Evolutionary conservation across 805 yeast species (phyloP).

Genomic region (Saccharomycopsis olivae): DNA sequence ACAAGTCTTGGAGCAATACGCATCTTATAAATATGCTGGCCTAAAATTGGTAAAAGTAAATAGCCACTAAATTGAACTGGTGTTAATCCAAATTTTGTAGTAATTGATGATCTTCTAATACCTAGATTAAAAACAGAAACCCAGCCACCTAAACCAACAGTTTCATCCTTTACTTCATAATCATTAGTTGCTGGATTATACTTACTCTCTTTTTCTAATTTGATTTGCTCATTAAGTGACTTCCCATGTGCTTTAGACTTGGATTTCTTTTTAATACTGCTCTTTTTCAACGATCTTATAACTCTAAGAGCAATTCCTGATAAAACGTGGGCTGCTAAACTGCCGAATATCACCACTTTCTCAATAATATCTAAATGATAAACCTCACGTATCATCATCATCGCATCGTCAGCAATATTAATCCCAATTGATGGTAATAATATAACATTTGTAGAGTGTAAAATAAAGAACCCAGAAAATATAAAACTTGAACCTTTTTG

Average conservation of each 20-base stretch:
- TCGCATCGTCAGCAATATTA: conserved; percentile 36
- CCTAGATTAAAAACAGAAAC: conserved; percentile 47
- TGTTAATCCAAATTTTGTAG: conserved; percentile 35
- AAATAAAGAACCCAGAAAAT: conserved; percentile 42
- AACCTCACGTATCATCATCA: conserved; percentile 50
- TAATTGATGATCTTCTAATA: conserved; percentile 34
- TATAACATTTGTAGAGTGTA: conserved; percentile 48
- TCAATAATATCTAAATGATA: conserved; percentile 50
- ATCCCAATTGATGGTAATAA: conserved; percentile 40
- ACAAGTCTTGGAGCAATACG: conserved; percentile 40
- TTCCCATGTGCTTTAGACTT: conserved; percentile 14
- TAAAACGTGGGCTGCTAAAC: conserved; percentile 37
- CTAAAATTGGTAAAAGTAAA: conserved; percentile 33
- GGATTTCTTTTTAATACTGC: conserved; percentile 21
- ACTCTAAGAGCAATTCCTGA: conserved; percentile 41
- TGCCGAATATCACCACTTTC: conserved; percentile 34
- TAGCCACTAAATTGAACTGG: conserved; percentile 57
- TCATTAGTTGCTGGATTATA: conserved; percentile 13
- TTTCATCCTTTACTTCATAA: conserved; percentile 28
- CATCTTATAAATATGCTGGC: conserved; percentile 37
- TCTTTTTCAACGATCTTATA: conserved; percentile 24
- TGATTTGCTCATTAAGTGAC: conserved; percentile 20
- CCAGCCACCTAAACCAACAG: conserved; percentile 53
- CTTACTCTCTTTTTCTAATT: conserved; percentile 4
- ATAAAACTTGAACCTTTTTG: conserved; percentile 57